phyloP scores from a whole-genome alignment of 192 early-diverging fungal genomes.

The Radiomyces spectabilis region DNA sequence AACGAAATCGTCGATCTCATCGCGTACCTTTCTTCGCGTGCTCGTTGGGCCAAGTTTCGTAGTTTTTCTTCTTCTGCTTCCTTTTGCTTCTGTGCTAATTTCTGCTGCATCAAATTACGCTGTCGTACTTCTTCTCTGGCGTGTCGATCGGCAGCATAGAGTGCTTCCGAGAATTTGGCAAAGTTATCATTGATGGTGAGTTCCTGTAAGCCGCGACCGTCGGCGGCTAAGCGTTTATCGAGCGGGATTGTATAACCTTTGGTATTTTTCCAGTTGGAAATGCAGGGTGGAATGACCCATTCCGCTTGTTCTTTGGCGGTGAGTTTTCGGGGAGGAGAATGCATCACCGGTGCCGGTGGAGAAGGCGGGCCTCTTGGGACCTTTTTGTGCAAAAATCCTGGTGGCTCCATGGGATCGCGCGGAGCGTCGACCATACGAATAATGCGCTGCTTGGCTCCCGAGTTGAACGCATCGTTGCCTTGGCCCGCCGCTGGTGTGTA shows the following conservation, averaged over 20 bases:
- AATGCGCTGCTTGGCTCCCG: slow-evolving; percentile 79
- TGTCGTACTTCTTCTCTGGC: slow-evolving; percentile 91
- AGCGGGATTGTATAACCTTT: slow-evolving; percentile 98
- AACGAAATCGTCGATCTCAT: slow-evolving; percentile 1
- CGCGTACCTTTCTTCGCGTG: slow-evolving; percentile 75
- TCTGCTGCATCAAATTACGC: slow-evolving; percentile 84
- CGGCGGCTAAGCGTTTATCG: slow-evolving; percentile 96
- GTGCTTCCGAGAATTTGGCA: slow-evolving; percentile 90
- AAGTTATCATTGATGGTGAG: slow-evolving; percentile 90
- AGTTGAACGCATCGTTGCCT: slow-evolving; percentile 57
- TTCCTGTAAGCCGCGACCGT: slow-evolving; percentile 93
- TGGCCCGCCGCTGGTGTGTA: slow-evolving; percentile 77
- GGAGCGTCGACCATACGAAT: slow-evolving; percentile 94
- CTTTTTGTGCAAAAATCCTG: slow-evolving; percentile 88
- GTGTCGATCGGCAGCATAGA: slow-evolving; percentile 87
- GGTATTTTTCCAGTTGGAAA: slow-evolving; percentile 99
- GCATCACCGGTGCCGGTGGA: slow-evolving; percentile 95
- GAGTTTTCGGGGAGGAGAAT: slow-evolving; percentile 95
- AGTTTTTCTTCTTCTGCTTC: slow-evolving; percentile 88
- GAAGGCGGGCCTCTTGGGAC: slow-evolving; percentile 78
- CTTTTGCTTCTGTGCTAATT: slow-evolving; percentile 90
- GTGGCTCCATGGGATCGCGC: slow-evolving; percentile 94
- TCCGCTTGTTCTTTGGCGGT: slow-evolving; percentile 93
- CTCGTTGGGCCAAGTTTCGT: slow-evolving; percentile 83
- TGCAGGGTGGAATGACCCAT: slow-evolving; percentile 98